A percentile compares a stretch with the other conserved stretches of the same genome.
These are phyloP conservation scores for Pleurotus cornucopiae DNA, from an alignment of 768 basidiomycete species.

Conservation along the genomic window DNA sequence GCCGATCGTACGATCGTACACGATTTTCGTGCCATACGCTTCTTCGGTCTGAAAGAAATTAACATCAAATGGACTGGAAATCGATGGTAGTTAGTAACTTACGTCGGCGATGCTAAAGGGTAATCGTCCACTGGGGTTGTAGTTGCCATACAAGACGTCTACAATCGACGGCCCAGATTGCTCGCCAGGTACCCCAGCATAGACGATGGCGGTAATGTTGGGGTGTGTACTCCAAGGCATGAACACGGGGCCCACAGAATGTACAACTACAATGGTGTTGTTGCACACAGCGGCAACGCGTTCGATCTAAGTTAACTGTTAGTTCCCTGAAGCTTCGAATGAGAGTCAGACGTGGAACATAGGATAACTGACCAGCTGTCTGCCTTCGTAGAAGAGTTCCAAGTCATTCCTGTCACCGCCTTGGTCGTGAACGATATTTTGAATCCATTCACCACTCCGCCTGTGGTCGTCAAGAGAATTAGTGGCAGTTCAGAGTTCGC, in stretches of 20 bases:
- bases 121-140: constrained; percentile 59
- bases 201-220: constrained; percentile 64
- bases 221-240: constrained; percentile 67
- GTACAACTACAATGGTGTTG: constrained; percentile 69
- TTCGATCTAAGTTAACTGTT: background rate
- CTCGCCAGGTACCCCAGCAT: constrained; percentile 64
- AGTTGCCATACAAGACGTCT: constrained; percentile 67
- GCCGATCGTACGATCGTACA: background rate
- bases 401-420: constrained; percentile 47
- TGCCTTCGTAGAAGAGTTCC: constrained; percentile 70
- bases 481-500: background rate
- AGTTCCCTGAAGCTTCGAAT: constrained; percentile 51
- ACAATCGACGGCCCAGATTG: constrained; percentile 67
- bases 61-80: background rate
- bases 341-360: too few species aligned
- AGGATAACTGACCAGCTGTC: constrained; percentile 55
- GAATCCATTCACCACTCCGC: background rate
- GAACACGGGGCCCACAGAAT: constrained; percentile 58
- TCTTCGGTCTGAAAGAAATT: background rate
- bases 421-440: background rate
- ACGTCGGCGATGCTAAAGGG: constrained; percentile 69
- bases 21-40: background rate
- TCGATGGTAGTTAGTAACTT: background rate
- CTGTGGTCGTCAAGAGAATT: background rate
- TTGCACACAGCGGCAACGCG: constrained; percentile 18